Evolutionary conservation across 192 early-diverging fungal species (phyloP), one percentile per base, ranked within the genome.

Genomic region (Coemansia brasiliensis): DNA sequence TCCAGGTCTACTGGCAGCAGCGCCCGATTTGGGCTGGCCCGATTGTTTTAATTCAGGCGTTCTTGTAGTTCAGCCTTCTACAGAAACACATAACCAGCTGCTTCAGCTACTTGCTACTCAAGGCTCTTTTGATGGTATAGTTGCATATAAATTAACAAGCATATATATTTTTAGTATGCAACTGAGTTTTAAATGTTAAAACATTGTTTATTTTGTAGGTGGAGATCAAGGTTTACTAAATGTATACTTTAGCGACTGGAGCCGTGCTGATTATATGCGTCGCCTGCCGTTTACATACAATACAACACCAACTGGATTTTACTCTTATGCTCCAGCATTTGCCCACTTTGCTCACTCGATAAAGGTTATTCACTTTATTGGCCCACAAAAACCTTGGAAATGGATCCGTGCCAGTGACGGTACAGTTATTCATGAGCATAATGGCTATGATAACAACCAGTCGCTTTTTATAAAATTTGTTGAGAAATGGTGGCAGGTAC

Each of bases 1-100:
- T 25, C 63, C 71, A 49, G 82, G 65, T 3, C 43, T 79, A 39
- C 85, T 98, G 68, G 91, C 91, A 5, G 94, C 95, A 20, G 88
- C 92, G 6, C 89, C 93, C 3, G 95, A 98, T 52, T 85, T 90
- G 42, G 94, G 94, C 0, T 98, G 95, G 95, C 95, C 95, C 0
- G 95, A 98, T 71, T 90, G 88, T 61, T 98, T 98, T 81, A 98
- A 98, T 69, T 95, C 95, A 42, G 95, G 94, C 2, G 93, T 98
- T 0, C 83, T 43, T 57, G 77, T 49, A 84, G 92, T 27, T 58
- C 64, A 39, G 51, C 61, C 38, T 38, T 72, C 44, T 59, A 80
- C 24, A 86, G 72, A 65, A 27, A 80, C 37, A 61, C 76, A 25
- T 74, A 65, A 15, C 18, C 79, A 45, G 82, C 84, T 18, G 56